These are phyloP conservation scores for Yamadazyma takamatsuzukensis DNA, from an alignment of 805 yeast species.

Conservation along the genomic window DNA sequence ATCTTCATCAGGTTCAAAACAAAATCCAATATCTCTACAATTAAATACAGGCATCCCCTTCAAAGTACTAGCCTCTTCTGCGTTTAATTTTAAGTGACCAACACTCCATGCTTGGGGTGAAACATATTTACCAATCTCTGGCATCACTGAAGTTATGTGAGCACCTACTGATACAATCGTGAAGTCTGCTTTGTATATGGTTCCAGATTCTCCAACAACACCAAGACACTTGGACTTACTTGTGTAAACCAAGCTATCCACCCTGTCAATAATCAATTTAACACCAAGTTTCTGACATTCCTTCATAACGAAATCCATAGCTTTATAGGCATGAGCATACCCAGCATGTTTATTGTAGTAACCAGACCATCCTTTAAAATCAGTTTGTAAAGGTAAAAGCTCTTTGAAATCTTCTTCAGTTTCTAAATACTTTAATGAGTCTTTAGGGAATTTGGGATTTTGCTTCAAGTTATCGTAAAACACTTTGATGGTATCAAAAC, in stretches of 20 bases:
- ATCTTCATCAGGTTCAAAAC: conserved; percentile 12
- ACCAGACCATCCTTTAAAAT: conserved; percentile 13
- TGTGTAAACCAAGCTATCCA: conserved; percentile 3
- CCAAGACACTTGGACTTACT: conserved; percentile 6
- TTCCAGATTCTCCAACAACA: conserved; percentile 1
- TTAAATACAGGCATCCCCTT: conserved; percentile 11
- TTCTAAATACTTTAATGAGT: conserved; percentile 18
- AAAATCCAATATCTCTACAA: conserved; percentile 12
- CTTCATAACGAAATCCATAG: conserved; percentile 26
- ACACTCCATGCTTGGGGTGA: conserved; percentile 13
- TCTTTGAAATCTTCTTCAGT: conserved; percentile 24
- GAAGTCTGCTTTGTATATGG: conserved; percentile 8
- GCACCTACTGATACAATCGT: conserved; percentile 12
- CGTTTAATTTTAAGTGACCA: conserved; percentile 9
- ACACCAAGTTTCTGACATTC: conserved; percentile 12
- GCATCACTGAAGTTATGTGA: conserved; percentile 9
- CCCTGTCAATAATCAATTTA: conserved; percentile 12
- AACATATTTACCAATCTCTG: conserved; percentile 7
- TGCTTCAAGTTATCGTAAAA: conserved; percentile 35
- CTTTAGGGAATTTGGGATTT: conserved; percentile 20
- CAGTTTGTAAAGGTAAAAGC: conserved; percentile 12
- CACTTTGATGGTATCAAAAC: conserved; percentile 23
- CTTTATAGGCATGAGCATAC: conserved; percentile 39
- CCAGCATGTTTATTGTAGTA: conserved; percentile 41
- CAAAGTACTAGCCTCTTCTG: conserved; percentile 8